A percentile compares a stretch with the other conserved stretches of the same genome.
Conservation (phyloP, 2,329 filamentous ascomycete genomes). For the Microsporum audouinii region DNA sequence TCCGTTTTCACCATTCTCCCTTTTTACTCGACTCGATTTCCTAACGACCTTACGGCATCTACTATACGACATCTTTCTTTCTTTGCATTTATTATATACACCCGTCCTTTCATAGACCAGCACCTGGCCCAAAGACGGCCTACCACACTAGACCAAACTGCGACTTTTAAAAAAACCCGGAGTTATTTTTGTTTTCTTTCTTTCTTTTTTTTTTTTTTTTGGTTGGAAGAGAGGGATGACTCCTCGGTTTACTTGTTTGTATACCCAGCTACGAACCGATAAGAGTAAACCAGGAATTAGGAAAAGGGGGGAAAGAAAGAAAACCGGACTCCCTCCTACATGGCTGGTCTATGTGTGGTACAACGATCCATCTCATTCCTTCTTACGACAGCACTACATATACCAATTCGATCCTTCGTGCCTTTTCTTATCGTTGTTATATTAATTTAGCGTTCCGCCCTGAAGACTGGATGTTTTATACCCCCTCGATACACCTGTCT, state of each 20-base stretch:
- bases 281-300: neutral
- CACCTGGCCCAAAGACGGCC: neutral
- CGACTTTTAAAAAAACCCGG: neutral
- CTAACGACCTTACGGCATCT: neutral
- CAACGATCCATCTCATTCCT: neutral
- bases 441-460: neutral
- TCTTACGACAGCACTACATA: neutral
- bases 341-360: constrained; percentile 1
- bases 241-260: neutral
- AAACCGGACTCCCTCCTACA: neutral
- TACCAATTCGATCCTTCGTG: neutral
- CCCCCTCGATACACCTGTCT: neutral
- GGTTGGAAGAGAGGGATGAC: neutral
- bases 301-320: neutral
- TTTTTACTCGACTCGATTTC: neutral
- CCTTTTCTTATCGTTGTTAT: neutral
- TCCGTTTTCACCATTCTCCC: neutral
- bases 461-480: neutral
- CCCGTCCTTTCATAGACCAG: neutral
- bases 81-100: too few species aligned
- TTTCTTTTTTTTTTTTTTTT: too few species aligned
- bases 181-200: neutral
- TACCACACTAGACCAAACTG: neutral
- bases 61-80: neutral
- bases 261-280: neutral